Evolutionary conservation across 805 yeast species (phyloP).

Genomic region (Candida mattraensis): DNA sequence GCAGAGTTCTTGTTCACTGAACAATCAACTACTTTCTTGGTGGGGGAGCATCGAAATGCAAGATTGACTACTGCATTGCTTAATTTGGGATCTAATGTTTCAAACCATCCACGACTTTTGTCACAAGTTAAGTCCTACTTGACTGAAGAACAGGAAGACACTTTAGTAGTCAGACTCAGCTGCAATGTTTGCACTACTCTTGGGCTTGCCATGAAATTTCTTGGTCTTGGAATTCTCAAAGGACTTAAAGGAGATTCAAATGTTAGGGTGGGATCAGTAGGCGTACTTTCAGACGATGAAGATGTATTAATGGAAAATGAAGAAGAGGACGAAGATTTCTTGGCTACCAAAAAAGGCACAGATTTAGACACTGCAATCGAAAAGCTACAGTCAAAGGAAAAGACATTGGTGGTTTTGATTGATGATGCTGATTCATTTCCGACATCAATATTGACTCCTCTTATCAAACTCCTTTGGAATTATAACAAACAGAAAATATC

Average conservation of each 20-base stretch:
- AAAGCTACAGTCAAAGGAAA: slow-evolving; percentile 11
- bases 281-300: slow-evolving; percentile 8
- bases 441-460: slow-evolving; percentile 23
- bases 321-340: slow-evolving; percentile 13
- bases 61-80: slow-evolving; percentile 39
- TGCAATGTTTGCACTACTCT: slow-evolving; percentile 40
- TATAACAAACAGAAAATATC: slow-evolving; percentile 15
- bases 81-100: slow-evolving; percentile 42
- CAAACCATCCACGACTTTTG: slow-evolving; percentile 39
- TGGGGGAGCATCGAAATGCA: slow-evolving; percentile 11
- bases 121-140: slow-evolving; percentile 27
- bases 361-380: slow-evolving; percentile 19
- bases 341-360: slow-evolving; percentile 6
- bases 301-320: slow-evolving; percentile 8
- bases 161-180: slow-evolving; percentile 32
- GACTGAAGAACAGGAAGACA: slow-evolving; percentile 8
- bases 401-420: slow-evolving; percentile 27
- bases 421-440: slow-evolving; percentile 39
- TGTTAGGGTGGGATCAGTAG: slow-evolving; percentile 7
- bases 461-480: slow-evolving; percentile 26
- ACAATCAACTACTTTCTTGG: slow-evolving; percentile 5
- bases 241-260: slow-evolving; percentile 7
- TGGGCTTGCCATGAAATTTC: slow-evolving; percentile 35
- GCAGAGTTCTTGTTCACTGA: slow-evolving; percentile 23
- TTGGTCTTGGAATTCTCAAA: slow-evolving; percentile 29